A percentile compares a stretch with the other conserved stretches of the same genome.
Conservation (phyloP, 371 early-diverging fungal species). For the Lichtheimia ornata region DNA sequence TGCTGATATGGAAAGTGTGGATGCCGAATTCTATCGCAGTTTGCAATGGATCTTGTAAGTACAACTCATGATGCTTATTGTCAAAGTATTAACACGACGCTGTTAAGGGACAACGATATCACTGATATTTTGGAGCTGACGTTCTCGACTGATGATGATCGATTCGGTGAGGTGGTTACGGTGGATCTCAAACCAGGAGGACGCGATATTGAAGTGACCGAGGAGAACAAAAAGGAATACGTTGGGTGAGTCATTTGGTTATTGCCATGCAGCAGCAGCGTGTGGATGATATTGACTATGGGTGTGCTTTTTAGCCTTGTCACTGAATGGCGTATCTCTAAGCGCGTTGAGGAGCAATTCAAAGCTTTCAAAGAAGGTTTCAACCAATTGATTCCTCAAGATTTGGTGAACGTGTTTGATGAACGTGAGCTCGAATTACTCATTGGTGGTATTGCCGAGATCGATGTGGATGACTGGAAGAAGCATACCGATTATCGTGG, state of each 20-base stretch:
- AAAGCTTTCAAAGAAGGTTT: constrained; percentile 94
- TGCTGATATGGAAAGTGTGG: constrained; percentile 95
- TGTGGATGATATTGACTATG: neutral
- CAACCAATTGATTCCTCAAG: constrained; percentile 93
- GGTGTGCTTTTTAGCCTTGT: constrained; percentile 49
- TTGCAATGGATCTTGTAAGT: constrained; percentile 91
- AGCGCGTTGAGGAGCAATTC: constrained; percentile 93
- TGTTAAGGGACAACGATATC: constrained; percentile 79
- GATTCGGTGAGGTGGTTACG: constrained; percentile 90
- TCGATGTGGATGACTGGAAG: constrained; percentile 99
- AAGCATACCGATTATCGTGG: constrained; percentile 98
- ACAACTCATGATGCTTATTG: neutral
- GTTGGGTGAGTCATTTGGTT: constrained; percentile 62
- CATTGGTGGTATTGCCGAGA: constrained; percentile 98
- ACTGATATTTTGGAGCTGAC: constrained; percentile 88
- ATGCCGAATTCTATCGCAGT: constrained; percentile 90
- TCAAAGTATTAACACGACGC: neutral
- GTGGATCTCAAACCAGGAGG: constrained; percentile 92
- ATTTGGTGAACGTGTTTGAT: constrained; percentile 94
- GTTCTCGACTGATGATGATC: constrained; percentile 90
- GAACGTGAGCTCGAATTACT: constrained; percentile 97
- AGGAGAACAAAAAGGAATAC: constrained; percentile 97
- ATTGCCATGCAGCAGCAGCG: neutral
- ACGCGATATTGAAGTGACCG: constrained; percentile 90
- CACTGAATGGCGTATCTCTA: constrained; percentile 82